Percentiles rank a stretch among this genome's conserved stretches.
Evolutionary conservation across 2,329 filamentous ascomycete genomes (phyloP).

Genomic region (Verruconis gallopava): DNA sequence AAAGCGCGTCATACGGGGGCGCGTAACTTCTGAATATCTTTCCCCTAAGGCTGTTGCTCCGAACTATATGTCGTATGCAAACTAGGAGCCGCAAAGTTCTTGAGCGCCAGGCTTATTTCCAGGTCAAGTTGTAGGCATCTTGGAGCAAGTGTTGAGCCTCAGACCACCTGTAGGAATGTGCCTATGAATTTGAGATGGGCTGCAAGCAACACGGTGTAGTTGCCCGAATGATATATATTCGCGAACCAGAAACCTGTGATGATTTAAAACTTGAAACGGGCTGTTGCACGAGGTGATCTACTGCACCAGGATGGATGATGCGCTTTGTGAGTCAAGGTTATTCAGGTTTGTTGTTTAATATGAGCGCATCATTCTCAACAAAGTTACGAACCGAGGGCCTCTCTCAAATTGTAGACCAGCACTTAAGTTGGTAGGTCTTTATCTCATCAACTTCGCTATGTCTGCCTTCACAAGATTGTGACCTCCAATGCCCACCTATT

Average conservation of each 20-base stretch:
- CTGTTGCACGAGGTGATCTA: not conserved
- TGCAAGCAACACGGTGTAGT: conserved; percentile 43
- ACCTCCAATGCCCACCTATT: conserved; percentile 35
- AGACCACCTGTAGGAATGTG: conserved; percentile 43
- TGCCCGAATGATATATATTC: conserved; percentile 41
- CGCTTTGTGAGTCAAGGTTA: not conserved
- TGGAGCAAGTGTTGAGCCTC: conserved; percentile 20
- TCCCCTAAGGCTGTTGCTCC: conserved; percentile 24
- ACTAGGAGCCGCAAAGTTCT: conserved; percentile 15
- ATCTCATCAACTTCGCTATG: conserved; percentile 36
- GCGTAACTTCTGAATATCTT: conserved; percentile 40
- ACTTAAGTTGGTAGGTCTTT: conserved; percentile 33
- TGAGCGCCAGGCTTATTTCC: conserved; percentile 23
- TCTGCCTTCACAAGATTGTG: conserved; percentile 40
- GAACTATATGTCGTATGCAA: conserved; percentile 20
- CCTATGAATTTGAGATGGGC: conserved; percentile 41
- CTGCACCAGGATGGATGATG: not conserved
- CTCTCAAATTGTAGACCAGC: conserved; percentile 48
- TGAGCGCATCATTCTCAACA: conserved; percentile 37
- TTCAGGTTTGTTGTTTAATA: no score
- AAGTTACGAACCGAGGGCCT: conserved; percentile 39
- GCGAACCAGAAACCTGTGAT: no score
- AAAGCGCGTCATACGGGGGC: conserved; percentile 34
- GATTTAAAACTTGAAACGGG: not conserved
- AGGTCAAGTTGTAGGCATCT: conserved; percentile 34